Evolutionary conservation across 768 basidiomycete species (phyloP), one percentile per base, ranked within the genome.

Genomic region (Xanthoconium stramineum): DNA sequence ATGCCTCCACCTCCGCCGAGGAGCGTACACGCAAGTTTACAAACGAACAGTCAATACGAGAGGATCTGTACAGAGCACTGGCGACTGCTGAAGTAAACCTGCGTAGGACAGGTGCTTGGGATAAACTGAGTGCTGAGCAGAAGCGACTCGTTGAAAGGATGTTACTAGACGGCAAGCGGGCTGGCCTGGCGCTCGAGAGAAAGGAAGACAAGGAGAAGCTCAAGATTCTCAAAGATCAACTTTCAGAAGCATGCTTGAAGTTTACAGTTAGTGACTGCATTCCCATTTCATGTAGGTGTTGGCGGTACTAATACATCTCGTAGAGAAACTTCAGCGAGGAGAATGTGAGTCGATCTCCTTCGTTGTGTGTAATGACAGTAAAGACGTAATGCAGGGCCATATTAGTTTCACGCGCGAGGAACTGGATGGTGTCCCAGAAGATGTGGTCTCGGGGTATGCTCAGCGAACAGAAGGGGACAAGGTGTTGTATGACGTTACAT

Each of bases 301-400:
- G 19, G 52, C 29, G 20, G 28, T 29, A 19, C 46, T 58, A 11
- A 61, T 9, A 8, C 19, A 46, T 30, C 35, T 33, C 40, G 5
- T 51, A 89, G 86, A 90, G 88, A 85, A 91, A 92, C 75, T 89
- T 85, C 76, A 92, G 90, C 61, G 90, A 94, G 67, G 91, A 94
- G 70, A 84, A 88, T 43, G 89, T 88, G 59, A 54, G 76, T 59
- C 19, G 6, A 10, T 19, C 35, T 47, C 15, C 20, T 12, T 57
- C 9, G n/a, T 5, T 4, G 19, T 48, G 20, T 39, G n/a, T n/a
- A n/a, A n/a, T 30, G 47, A 47, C 39, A 7, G 35, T 24, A 38
- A 48, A 9, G 38, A 51, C 17, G 37, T 39, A 64, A 20, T 33
- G 17, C 55, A 91, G 89, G 83, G 79, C 15, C 69, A 72, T 30